Evolutionary conservation across 129 eudicot species (phyloP).

Genomic region (Lactuca sativa): DNA sequence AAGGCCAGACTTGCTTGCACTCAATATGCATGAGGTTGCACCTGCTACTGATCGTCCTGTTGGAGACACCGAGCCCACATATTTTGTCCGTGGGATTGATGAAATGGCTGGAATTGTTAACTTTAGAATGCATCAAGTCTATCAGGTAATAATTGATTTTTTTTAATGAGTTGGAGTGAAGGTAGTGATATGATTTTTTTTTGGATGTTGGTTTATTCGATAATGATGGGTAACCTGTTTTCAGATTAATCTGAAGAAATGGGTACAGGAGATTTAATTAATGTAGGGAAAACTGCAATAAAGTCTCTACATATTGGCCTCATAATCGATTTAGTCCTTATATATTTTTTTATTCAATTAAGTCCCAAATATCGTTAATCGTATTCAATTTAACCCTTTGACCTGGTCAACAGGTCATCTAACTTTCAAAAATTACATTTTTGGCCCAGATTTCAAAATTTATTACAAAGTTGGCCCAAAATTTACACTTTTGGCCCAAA

Average conservation of each 20-base stretch:
- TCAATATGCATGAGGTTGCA: conserved; percentile 60
- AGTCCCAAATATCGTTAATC: too few relatives aligned
- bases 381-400: too few relatives aligned
- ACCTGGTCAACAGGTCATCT: too few relatives aligned
- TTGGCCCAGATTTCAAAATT: too few relatives aligned
- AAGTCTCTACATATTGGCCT: too few relatives aligned
- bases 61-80: conserved; percentile 60
- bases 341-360: too few relatives aligned
- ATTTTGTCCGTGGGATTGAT: conserved; percentile 57
- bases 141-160: conserved; percentile 53
- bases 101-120: conserved; percentile 76
- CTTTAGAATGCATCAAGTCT: conserved; percentile 66
- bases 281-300: too few relatives aligned
- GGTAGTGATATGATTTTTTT: background rate
- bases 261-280: conserved; percentile 13
- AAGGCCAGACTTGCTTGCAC: conserved; percentile 82
- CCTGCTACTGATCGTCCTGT: conserved; percentile 70
- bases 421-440: too few relatives aligned
- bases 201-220: conserved; percentile 33
- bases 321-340: too few relatives aligned
- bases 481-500: too few relatives aligned
- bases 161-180: too few relatives aligned
- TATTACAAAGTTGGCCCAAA: too few relatives aligned
- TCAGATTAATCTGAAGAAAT: conserved; percentile 42
- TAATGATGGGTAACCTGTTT: conserved; percentile 45